phyloP scores from a whole-genome alignment of 805 yeast genomes.

The Myxozyma sirexii region DNA sequence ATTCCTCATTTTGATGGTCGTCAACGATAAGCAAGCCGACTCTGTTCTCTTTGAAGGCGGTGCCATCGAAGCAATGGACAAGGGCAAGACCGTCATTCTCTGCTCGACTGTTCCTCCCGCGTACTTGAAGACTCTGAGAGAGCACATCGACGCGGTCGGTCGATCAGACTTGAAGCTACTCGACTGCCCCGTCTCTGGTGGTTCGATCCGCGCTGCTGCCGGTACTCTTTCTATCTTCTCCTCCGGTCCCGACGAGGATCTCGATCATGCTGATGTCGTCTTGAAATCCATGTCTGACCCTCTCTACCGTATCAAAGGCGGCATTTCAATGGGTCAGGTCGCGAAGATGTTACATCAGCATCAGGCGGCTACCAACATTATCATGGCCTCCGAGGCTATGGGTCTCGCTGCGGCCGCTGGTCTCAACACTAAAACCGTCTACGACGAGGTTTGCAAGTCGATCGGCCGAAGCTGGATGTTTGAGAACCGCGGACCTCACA shows the following conservation, averaged over 20 bases:
- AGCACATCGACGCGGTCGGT: slow-evolving; percentile 17
- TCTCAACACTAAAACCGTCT: slow-evolving; percentile 23
- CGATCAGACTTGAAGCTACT: slow-evolving; percentile 21
- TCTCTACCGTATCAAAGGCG: slow-evolving; percentile 26
- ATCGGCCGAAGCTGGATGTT: slow-evolving; percentile 27
- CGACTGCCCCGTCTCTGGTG: slow-evolving; percentile 31
- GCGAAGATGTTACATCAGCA: slow-evolving; percentile 30
- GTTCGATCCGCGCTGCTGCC: slow-evolving; percentile 27
- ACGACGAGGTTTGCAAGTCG: slow-evolving; percentile 13
- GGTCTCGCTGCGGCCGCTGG: slow-evolving; percentile 30
- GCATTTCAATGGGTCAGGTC: slow-evolving; percentile 26
- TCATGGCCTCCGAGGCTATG: slow-evolving; percentile 31
- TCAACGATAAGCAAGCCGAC: slow-evolving; percentile 27
- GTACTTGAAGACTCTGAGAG: slow-evolving; percentile 13
- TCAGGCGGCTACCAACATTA: slow-evolving; percentile 26
- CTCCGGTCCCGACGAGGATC: slow-evolving; percentile 25
- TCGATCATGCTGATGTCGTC: slow-evolving; percentile 17
- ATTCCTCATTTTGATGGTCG: slow-evolving; percentile 28
- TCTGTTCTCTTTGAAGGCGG: slow-evolving; percentile 22
- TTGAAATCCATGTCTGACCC: slow-evolving; percentile 25
- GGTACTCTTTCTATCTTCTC: slow-evolving; percentile 29
- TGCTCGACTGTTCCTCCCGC: slow-evolving; percentile 28
- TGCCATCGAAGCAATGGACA: slow-evolving; percentile 16
- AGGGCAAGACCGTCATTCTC: slow-evolving; percentile 20
- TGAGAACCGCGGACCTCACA: slow-evolving; percentile 27